A percentile compares a stretch with the other conserved stretches of the same genome.
Evolutionary conservation across 2,329 filamentous ascomycete species (phyloP).

Genomic region (Alternaria postmessia): DNA sequence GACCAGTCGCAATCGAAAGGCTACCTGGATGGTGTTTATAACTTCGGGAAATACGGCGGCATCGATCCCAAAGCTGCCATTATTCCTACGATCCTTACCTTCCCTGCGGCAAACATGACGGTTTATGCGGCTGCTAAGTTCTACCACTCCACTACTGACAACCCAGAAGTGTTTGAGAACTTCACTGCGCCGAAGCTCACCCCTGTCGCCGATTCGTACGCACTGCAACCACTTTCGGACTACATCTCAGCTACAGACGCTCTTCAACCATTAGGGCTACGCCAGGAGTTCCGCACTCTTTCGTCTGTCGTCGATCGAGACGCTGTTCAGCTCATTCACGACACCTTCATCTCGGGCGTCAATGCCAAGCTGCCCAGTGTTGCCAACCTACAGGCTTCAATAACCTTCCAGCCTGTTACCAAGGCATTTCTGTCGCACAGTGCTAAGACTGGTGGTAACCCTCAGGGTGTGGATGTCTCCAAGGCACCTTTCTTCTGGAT

Average conservation of each 20-base stretch:
- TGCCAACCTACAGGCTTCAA: slow-evolving; percentile 16
- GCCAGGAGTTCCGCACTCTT: slow-evolving; percentile 27
- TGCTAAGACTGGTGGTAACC: slow-evolving; percentile 26
- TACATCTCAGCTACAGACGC: slow-evolving; percentile 21
- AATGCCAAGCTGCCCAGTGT: slow-evolving; percentile 11
- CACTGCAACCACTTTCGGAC: slow-evolving; percentile 20
- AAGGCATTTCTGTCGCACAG: slow-evolving; percentile 27
- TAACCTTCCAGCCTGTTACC: slow-evolving; percentile 32
- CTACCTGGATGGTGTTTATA: slow-evolving; percentile 33
- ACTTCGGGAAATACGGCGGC: slow-evolving; percentile 27
- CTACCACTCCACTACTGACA: slow-evolving; percentile 28
- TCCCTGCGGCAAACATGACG: slow-evolving; percentile 22
- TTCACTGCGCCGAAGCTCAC: slow-evolving; percentile 29
- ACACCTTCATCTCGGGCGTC: slow-evolving; percentile 22
- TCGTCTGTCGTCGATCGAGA: slow-evolving; percentile 25
- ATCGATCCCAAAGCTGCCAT: slow-evolving; percentile 31
- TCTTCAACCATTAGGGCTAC: slow-evolving; percentile 20
- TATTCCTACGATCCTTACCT: slow-evolving; percentile 27
- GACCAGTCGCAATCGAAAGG: slow-evolving; percentile 17
- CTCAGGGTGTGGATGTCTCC: slow-evolving; percentile 24
- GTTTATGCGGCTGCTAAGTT: slow-evolving; percentile 29
- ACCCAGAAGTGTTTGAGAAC: slow-evolving; percentile 25
- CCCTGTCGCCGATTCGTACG: slow-evolving; percentile 24
- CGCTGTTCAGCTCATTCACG: slow-evolving; percentile 24
- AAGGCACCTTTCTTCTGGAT: slow-evolving; percentile 30